Evolutionary conservation across 352 stramenopile genomes (phyloP).

Genomic region (Globisporangium echinulatum): DNA sequence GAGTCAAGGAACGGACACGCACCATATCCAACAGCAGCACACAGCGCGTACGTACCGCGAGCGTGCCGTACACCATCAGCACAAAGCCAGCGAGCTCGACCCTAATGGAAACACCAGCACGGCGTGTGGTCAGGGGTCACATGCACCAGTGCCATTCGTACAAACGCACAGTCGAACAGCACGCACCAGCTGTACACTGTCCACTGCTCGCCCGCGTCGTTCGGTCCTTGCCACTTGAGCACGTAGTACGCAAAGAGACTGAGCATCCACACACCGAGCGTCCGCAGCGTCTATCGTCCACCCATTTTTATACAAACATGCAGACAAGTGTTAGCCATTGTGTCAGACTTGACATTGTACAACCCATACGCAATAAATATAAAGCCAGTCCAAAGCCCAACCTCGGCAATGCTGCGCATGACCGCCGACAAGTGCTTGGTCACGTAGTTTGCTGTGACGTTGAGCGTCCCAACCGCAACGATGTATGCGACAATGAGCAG

Average conservation of each 20-base stretch:
- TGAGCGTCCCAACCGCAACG: constrained; percentile 69
- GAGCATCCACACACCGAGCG: constrained; percentile 69
- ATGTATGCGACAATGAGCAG: constrained; percentile 56
- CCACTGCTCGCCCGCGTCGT: constrained; percentile 66
- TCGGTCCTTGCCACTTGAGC: constrained; percentile 48
- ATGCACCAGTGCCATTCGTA: background rate
- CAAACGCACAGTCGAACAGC: background rate
- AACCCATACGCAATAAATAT: too few species aligned
- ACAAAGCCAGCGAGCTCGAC: constrained; percentile 68
- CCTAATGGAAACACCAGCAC: constrained; percentile 14
- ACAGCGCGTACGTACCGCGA: constrained; percentile 39
- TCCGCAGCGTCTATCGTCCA: constrained; percentile 43
- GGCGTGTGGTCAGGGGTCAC: background rate
- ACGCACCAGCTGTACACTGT: constrained; percentile 63
- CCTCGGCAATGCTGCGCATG: constrained; percentile 79
- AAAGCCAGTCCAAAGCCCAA: constrained; percentile 8
- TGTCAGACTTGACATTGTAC: too few species aligned
- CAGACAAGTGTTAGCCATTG: too few species aligned
- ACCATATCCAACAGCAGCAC: too few species aligned
- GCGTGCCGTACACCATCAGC: constrained; percentile 74
- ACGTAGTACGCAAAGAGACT: constrained; percentile 80
- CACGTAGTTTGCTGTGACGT: constrained; percentile 80
- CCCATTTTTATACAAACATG: too few species aligned
- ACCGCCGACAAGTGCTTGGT: constrained; percentile 82
- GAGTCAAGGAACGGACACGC: background rate